Evolutionary conservation across 768 basidiomycete species (phyloP), one percentile per base, ranked within the genome.

Genomic region (Suillus spraguei): DNA sequence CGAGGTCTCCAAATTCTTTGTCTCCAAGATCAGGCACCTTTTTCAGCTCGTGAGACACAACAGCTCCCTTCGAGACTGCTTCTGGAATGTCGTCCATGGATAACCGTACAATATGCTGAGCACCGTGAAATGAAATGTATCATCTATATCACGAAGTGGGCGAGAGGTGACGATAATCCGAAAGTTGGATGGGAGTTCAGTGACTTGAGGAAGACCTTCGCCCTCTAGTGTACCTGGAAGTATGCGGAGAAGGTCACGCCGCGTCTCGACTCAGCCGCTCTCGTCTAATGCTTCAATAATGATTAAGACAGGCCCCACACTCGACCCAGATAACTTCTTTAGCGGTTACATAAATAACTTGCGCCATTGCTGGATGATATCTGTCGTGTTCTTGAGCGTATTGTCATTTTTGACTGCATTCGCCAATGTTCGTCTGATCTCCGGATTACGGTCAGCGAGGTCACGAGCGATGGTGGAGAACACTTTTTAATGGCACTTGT

Each of bases 381-480:
- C 50, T 24, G 14, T 7, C 3, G 49, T 58, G 3, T 24, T 38
- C 28, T 50, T 36, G 20, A 65, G 62, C 20, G 64, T 0, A 11
- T 24, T 22, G 8, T 10, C 46, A 53, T 46, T n/a, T 2, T 46
- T 10, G 39, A 65, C 35, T 2, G 41, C 28, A 3, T 38, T 5
- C 20, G 38, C 47, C 17, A 65, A 35, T 5, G 38, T 14, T 16
- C n/a, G 53, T 33, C 22, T 64, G 28, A 64, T 46, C 4, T 36
- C 38, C 1, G 53, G 22, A 44, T 71, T 63, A 44, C 65, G 60
- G 4, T 64, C 65, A 46, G 71, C 71, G 5, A 72, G 53, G 11
- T 69, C 65, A 17, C 65, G 60, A 13, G 68, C 75, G 5, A 77
- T 70, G 35, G 76, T 78, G 32, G 69, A 69, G 66, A 77, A 74